These are phyloP conservation scores for Echinochloa phyllopogon DNA, from an alignment of 176 grass and related monocot species.

Conservation along the genomic window DNA sequence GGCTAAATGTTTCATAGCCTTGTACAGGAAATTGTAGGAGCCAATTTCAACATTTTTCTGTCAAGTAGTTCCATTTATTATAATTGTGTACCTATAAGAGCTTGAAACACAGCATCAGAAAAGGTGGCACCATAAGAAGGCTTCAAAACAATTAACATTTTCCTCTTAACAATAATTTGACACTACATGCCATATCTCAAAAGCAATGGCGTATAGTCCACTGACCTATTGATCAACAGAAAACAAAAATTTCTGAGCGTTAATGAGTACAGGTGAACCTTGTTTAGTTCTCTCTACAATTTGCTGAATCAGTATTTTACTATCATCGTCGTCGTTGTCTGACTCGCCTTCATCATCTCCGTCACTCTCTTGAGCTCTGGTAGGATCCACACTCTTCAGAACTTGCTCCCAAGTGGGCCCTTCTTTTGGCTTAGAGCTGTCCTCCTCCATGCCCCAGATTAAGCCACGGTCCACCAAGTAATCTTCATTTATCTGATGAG, in stretches of 20 bases:
- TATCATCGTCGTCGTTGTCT: slow-evolving; percentile 40
- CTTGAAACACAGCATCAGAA: neutral
- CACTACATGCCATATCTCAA: slow-evolving; percentile 41
- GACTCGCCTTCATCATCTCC: slow-evolving; percentile 31
- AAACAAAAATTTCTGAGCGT: slow-evolving; percentile 85
- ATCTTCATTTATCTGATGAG: slow-evolving; percentile 44
- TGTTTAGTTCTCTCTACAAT: slow-evolving; percentile 94
- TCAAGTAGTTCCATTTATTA: neutral
- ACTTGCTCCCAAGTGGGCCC: slow-evolving; percentile 24
- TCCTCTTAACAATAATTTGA: slow-evolving; percentile 22
- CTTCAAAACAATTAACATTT: slow-evolving; percentile 30
- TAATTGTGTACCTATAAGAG: neutral
- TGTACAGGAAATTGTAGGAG: neutral
- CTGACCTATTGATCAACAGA: slow-evolving; percentile 68
- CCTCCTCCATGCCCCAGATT: slow-evolving; percentile 63
- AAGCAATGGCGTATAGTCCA: slow-evolving; percentile 35
- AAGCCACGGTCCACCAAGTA: slow-evolving; percentile 47
- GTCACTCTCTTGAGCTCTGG: slow-evolving; percentile 35
- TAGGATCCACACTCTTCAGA: slow-evolving; percentile 22
- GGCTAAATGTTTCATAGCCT: neutral
- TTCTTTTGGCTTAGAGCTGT: slow-evolving; percentile 39
- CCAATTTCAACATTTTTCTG: neutral
- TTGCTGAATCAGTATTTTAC: slow-evolving; percentile 72
- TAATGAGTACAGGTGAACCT: slow-evolving; percentile 73
- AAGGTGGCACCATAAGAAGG: neutral